Evolutionary conservation across 257 asterid species (phyloP).

Genomic region (Prunella vulgaris): DNA sequence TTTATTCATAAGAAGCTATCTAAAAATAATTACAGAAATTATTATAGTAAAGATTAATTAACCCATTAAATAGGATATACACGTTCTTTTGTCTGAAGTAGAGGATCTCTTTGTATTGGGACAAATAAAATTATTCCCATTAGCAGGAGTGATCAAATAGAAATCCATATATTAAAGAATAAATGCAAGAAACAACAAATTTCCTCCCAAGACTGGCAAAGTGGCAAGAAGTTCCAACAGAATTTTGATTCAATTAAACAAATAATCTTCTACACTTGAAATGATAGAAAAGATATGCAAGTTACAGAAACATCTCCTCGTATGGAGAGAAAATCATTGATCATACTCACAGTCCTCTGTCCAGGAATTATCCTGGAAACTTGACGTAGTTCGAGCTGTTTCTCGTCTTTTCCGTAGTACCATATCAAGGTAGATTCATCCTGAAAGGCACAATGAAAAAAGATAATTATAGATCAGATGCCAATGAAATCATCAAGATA

Average conservation of each 20-base stretch:
- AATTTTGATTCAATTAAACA: neutral
- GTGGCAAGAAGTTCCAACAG: conserved; percentile 2
- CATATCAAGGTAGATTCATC: conserved; percentile 84
- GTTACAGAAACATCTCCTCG: no score
- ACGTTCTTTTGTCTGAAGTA: neutral
- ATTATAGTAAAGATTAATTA: neutral
- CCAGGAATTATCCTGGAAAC: conserved; percentile 89
- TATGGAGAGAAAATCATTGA: conserved; percentile 14
- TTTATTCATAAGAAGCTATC: neutral
- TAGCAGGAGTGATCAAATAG: neutral
- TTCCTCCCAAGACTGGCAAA: neutral
- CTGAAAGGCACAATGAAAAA: conserved; percentile 35
- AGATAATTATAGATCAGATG: conserved; percentile 1
- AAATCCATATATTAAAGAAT: neutral
- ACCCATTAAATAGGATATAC: neutral
- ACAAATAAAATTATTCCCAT: neutral
- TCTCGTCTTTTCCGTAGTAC: conserved; percentile 85
- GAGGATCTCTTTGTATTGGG: neutral
- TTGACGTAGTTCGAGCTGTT: conserved; percentile 62
- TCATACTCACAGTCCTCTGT: conserved; percentile 86
- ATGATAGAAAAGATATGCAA: neutral
- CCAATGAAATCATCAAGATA: conserved; percentile 5
- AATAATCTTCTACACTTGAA: neutral
- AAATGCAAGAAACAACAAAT: neutral
- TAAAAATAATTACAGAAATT: neutral